Evolutionary conservation across 2,329 filamentous ascomycete genomes (phyloP), one percentile per base, ranked within the genome.

Genomic region (Scopulariopsis brevicaulis): DNA sequence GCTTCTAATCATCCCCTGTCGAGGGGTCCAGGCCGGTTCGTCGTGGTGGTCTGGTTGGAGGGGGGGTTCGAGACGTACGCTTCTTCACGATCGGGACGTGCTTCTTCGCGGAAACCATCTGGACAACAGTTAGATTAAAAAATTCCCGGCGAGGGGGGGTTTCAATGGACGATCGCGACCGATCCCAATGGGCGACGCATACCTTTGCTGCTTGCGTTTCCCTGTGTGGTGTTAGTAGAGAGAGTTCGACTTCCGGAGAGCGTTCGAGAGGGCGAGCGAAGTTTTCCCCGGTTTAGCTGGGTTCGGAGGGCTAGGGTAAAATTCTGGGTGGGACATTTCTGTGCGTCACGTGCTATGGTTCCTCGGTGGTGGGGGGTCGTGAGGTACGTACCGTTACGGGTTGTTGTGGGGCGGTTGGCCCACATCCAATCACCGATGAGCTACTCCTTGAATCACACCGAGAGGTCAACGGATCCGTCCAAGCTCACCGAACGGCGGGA

Each of bases 31-130:
- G 12, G 20, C 20, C 28, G 28, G 35, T 37, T 52, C 8, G 22
- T 57, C 56, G 51, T 53, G 24, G 50, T 50, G 46, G 24, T 57
- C 56, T 43, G 54, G 53, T 60, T 52, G 55, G 28, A 34, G 61
- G 52, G 61, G 52, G 35, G 35, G 20, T 20, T 50, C 60, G 64
- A 67, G 72, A 91, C 90, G 74, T 93, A 96, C 91, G 91, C 91
- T 99, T 99, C 90, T 99, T 99, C 75, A 99, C 90, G 85, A 99
- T 99, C 73, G 92, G 87, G 75, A 97, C 86, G 81, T 97, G 94
- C 85, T 96, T 95, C 89, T 95, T 96, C 80, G 93, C 89, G 87
- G 92, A 85, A 84, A 93, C 91, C 94, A 97, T 97, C 92, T 93
- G 67, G 59, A 66, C 53, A 28, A 25, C 40, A 53, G 56, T 46